Evolutionary conservation across 2,329 filamentous ascomycete species (phyloP), one percentile per base, ranked within the genome.

Genomic region (Colletotrichum sublineola): DNA sequence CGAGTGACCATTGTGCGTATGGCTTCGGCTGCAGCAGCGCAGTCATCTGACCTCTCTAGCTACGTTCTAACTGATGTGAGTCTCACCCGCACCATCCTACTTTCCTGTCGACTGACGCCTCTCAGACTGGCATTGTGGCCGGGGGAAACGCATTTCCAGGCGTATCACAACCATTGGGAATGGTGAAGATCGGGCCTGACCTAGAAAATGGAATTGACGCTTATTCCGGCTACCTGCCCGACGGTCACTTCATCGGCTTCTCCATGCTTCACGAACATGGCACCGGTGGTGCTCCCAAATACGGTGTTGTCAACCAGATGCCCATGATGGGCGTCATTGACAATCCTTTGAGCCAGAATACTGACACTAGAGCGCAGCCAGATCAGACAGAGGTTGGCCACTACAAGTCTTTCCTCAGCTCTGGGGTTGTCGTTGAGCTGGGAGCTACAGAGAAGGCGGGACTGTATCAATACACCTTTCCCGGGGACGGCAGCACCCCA

Each of bases 281-380:
- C 3, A 93, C 91, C 0, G 91, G 91, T 9, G 91, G 91, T 1
- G 90, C 89, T 1, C 90, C 91, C 1, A 93, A 93, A 78, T 93
- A 93, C 73, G 91, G 91, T 5, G 89, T 92, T 1, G 87, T 91
- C 42, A 83, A 88, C 1, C 89, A 91, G 79, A 84, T 91, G 79
- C 90, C 88, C 0, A 79, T 89, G 0, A 76, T 86, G 0, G 88
- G 88, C 0, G 77, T 77, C 20, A 79, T 90, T 53, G 76, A 75
- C 9, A 86, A 92, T 69, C 90, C 90, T 2, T 80, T 92, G 33
- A 83, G 81, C 5, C 86, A 88, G 73, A 82, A 88, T 73, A 82
- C 88, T 44, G 84, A 90, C 33, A 85, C 84, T 0, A 86, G 91
- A 80, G 84, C 85, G 73, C 75, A 79, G 75, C 75, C 85, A 33